Base-by-base conservation (phyloP, 257 asterid species). In the Fraxinus pennsylvanica region DNA sequence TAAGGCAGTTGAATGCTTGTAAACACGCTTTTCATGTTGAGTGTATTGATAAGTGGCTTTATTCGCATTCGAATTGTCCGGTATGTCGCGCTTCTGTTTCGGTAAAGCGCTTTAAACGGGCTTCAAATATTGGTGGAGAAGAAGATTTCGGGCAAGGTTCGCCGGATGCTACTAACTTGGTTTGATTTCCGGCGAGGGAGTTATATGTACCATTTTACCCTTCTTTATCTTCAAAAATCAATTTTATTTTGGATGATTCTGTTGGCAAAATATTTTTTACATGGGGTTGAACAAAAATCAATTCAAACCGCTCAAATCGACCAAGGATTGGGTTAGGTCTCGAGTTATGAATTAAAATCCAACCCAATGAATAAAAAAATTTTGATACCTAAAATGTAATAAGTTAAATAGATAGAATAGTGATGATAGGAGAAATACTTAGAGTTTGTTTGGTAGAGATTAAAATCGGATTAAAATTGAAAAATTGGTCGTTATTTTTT, bases 1-100 rank as follows among this genome's bases (percentile, higher is more conserved):
- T 90, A 35, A 83, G 85, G 80, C 86, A 83, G 77, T 82, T 90
- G 77, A 71, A 82, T 67, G 81, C 74, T 54, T 91, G 97, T 76
- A 80, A 75, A 79, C 94, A 91, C 78, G 72, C 86, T 68, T 91
- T 84, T 80, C 97, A 91, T 74, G 81, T 80, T 52, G 83, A 74
- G 66, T 91, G 97, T 71, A 83, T 91, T n/a, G 92, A 88, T 82
- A 86, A 39, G 86, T 91, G 97, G 97, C 81, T 91, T 0, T 43
- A 33, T 50, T 88, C 90, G 15, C 90, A 85, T 32, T 78, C 93
- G 1, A 90, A 47, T 36, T 91, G 97, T 76, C 97, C 97, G 0
- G 86, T 91, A 3, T 91, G 97, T 74, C 93, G 97, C 33, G 93
- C 91, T 78, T 76, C 87, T 45, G 85, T 87, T 54, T 81, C 91